Evolutionary conservation across 2,329 filamentous ascomycete species (phyloP), one percentile per base, ranked within the genome.

Genomic region (Trichoderma brevicompactum): DNA sequence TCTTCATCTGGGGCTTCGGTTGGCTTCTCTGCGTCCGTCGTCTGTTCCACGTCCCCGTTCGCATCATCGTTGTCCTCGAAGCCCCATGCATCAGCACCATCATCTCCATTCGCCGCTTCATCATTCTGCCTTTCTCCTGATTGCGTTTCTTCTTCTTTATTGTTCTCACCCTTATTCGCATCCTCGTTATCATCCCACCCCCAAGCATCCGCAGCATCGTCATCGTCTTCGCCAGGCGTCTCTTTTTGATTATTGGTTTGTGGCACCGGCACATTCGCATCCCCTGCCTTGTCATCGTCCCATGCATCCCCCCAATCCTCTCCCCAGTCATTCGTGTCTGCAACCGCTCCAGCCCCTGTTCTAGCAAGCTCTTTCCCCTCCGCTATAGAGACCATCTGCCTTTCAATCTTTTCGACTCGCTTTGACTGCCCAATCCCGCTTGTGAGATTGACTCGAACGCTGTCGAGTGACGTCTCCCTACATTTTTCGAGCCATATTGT

Each of bases 401-500:
- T 96, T 76, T 98, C 94, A 1, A 96, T 82, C 71, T 91, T 87
- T 75, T 97, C 93, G 1, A 96, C 93, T 52, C 85, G 82, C 70
- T 87, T 90, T 13, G 89, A 83, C 32, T 82, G 78, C 8, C 89
- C 88, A 44, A 94, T 83, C 0, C 90, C 91, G 59, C 80, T 79
- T 3, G 87, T 83, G 2, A 97, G 82, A 52, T 89, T 85, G 19
- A 79, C 84, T 28, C 95, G 87, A 12, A 96, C 87, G 40, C 85
- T 84, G 67, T 94, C 89, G 28, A 99, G 83, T 0, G 92, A 89
- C 40, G 85, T 87, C 72, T 96, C 93, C 72, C 91, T 88, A 69
- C 93, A 90, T 74, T 92, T 94, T 2, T 86, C 86, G 13, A 98
- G 83, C 95, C 95, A 99, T 32, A 92, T 88, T 65, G 87, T 87